Conservation (phyloP, 2,329 filamentous ascomycete genomes). For the Byssochlamys sp. region DNA sequence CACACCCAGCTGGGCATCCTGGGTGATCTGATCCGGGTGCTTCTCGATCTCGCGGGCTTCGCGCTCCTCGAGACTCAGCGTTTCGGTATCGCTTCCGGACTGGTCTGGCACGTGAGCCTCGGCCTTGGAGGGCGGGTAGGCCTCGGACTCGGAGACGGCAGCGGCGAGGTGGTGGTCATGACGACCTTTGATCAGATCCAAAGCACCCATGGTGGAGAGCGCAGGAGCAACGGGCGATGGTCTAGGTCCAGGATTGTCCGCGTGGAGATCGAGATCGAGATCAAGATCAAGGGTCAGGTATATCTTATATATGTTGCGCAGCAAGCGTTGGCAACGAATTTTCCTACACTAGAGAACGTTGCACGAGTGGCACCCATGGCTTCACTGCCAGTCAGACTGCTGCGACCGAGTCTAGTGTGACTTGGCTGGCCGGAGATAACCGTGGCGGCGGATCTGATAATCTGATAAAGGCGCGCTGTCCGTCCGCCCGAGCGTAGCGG, state of each 20-base stretch:
- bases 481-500: background rate
- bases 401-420: background rate
- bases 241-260: background rate
- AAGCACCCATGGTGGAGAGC: conserved; percentile 4
- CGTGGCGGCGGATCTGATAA: background rate
- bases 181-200: conserved; percentile 3
- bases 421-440: background rate
- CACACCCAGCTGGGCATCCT: conserved; percentile 23
- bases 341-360: background rate
- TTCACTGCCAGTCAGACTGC: background rate
- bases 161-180: background rate
- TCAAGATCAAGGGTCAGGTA: background rate
- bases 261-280: background rate
- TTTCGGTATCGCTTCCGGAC: conserved; percentile 11
- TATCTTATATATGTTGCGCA: background rate
- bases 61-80: conserved; percentile 17
- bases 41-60: conserved; percentile 20
- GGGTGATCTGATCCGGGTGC: conserved; percentile 16
- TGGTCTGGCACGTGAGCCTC: conserved; percentile 3
- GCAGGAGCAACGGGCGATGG: background rate
- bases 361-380: background rate
- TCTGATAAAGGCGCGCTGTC: no score
- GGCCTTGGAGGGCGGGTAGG: background rate
- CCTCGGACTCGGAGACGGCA: background rate
- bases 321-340: background rate